Percentiles rank a stretch among this genome's conserved stretches.
These are phyloP conservation scores for Jackrogersella multiformis DNA, from an alignment of 495 filamentous ascomycete species.

Conservation along the genomic window DNA sequence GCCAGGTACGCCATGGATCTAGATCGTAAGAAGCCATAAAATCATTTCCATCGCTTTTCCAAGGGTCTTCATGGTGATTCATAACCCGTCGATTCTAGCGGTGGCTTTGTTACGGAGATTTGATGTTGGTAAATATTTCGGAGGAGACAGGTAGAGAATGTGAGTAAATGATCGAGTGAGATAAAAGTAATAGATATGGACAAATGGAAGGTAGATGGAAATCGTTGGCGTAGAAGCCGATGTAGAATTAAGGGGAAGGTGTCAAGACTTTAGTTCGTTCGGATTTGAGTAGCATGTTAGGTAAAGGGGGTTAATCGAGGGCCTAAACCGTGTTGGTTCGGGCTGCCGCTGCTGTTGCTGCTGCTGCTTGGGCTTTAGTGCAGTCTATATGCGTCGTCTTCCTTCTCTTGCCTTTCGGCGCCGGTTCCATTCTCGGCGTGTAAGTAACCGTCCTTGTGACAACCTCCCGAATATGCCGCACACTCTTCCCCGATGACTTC, in stretches of 20 bases:
- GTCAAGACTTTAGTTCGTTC: constrained; percentile 36
- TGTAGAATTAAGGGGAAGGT: constrained; percentile 23
- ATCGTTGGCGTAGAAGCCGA: constrained; percentile 26
- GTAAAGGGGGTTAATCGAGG: constrained; percentile 8
- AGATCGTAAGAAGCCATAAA: constrained; percentile 43
- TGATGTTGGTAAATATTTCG: constrained; percentile 35
- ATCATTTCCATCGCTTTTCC: constrained; percentile 29
- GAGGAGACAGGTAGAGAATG: constrained; percentile 35
- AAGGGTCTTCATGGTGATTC: neutral
- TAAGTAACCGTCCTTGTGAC: constrained; percentile 82
- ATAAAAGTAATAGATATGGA: constrained; percentile 34
- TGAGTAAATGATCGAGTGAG: constrained; percentile 19
- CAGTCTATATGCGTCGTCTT: constrained; percentile 54
- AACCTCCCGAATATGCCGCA: constrained; percentile 70
- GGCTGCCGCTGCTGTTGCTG: constrained; percentile 31
- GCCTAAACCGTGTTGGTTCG: constrained; percentile 31
- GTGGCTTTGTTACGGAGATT: constrained; percentile 17
- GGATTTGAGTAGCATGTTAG: constrained; percentile 24
- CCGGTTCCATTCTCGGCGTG: constrained; percentile 72
- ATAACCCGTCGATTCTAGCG: constrained; percentile 18
- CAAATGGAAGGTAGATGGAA: constrained; percentile 43
- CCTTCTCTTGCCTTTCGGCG: constrained; percentile 79
- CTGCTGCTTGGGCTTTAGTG: constrained; percentile 35
- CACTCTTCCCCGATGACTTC: constrained; percentile 59
- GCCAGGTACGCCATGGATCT: constrained; percentile 41